Evolutionary conservation across 2,329 filamentous ascomycete genomes (phyloP).

Genomic region (Pseudogymnoascus sp.): DNA sequence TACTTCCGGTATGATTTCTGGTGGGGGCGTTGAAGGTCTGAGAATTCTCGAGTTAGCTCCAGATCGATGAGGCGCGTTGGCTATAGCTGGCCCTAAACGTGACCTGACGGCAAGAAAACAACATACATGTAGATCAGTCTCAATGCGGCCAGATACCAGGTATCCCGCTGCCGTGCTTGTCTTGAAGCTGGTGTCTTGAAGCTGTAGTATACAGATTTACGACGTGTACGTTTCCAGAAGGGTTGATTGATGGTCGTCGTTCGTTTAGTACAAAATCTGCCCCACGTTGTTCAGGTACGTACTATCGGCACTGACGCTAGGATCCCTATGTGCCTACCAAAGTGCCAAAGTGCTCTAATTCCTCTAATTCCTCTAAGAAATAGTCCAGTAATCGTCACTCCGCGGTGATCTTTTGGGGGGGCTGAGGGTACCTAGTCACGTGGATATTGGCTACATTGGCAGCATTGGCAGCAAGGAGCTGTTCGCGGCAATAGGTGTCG

Average conservation of each 20-base stretch:
- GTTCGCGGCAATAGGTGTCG: constrained; percentile 1
- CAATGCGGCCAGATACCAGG: neutral
- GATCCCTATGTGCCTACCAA: neutral
- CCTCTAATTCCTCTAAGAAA: no score
- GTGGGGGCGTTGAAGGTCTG: constrained; percentile 1
- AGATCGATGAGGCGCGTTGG: neutral
- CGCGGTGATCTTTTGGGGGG: neutral
- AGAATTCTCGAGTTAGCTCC: constrained; percentile 4
- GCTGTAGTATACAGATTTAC: neutral
- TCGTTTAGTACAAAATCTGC: constrained; percentile 4
- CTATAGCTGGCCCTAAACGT: neutral
- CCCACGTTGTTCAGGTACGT: constrained; percentile 6
- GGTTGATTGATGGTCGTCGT: constrained; percentile 5
- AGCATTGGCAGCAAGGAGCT: neutral
- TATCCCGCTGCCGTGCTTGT: neutral
- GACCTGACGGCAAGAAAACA: neutral
- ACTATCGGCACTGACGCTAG: neutral
- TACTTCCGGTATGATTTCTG: neutral
- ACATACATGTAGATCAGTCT: constrained; percentile 2
- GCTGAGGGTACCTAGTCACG: neutral
- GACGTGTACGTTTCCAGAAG: constrained; percentile 6
- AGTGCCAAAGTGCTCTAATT: neutral
- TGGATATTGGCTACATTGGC: neutral
- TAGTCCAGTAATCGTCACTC: neutral
- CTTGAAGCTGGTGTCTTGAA: constrained; percentile 1